These are phyloP conservation scores for Rhizodiscina lignyota DNA, from an alignment of 495 filamentous ascomycete genomes.

Conservation along the genomic window DNA sequence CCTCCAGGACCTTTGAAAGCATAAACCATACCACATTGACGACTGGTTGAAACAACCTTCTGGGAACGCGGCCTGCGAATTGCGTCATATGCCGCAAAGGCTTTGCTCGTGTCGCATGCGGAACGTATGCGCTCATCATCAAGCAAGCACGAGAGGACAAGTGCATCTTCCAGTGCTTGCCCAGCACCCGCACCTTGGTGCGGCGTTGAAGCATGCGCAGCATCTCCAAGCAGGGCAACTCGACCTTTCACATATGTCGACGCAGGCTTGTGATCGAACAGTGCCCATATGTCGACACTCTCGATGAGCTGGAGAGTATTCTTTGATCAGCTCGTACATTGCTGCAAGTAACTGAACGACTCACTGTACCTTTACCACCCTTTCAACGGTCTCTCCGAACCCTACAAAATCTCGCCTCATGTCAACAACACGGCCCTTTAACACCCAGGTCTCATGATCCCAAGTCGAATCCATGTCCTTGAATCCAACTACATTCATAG, in stretches of 20 bases:
- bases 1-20: slow-evolving; percentile 14
- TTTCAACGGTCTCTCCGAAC: too few species aligned
- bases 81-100: slow-evolving; percentile 44
- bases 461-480: slow-evolving; percentile 18
- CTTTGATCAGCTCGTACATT: not conserved
- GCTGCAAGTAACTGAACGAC: not conserved
- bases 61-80: slow-evolving; percentile 30
- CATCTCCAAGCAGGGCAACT: slow-evolving; percentile 12
- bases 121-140: not conserved
- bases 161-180: slow-evolving; percentile 17
- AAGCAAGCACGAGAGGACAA: slow-evolving; percentile 12
- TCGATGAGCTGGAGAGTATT: not conserved
- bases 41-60: slow-evolving; percentile 13
- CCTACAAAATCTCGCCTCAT: too few species aligned
- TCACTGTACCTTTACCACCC: too few species aligned
- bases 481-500: slow-evolving; percentile 36
- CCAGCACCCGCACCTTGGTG: slow-evolving; percentile 13
- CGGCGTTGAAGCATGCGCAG: slow-evolving; percentile 13
- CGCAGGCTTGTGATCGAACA: not conserved
- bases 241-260: not conserved
- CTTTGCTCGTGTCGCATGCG: slow-evolving; percentile 26
- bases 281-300: not conserved
- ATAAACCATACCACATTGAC: slow-evolving; percentile 16
- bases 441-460: slow-evolving; percentile 34
- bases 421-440: too few species aligned